Percentiles rank a stretch among this genome's conserved stretches.
Conservation (phyloP, 1,139 yeast species). For the Zygosaccharomyces pseudobailii region DNA sequence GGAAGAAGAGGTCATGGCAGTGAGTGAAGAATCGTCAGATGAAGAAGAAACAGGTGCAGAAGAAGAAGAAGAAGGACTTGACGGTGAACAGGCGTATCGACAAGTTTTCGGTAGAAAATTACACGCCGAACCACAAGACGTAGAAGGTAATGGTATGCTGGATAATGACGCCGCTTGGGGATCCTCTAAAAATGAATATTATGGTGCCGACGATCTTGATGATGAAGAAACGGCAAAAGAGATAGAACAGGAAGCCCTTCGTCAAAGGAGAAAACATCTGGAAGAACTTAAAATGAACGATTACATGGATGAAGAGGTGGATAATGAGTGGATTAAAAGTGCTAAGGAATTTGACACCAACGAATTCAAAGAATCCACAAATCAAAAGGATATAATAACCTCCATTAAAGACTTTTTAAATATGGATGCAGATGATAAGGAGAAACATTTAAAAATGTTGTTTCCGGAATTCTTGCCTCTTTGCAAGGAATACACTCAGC, state of each 20-base stretch:
- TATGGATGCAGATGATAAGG: slow-evolving; percentile 41
- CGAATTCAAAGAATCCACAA: slow-evolving; percentile 37
- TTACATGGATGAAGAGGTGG: slow-evolving; percentile 75
- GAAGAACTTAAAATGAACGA: slow-evolving; percentile 78
- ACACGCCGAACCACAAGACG: slow-evolving; percentile 37
- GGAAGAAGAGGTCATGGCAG: slow-evolving; percentile 46
- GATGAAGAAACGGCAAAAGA: slow-evolving; percentile 74
- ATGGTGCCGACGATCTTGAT: slow-evolving; percentile 73
- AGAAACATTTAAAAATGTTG: slow-evolving; percentile 47
- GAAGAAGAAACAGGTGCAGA: slow-evolving; percentile 45
- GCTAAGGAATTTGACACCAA: slow-evolving; percentile 39
- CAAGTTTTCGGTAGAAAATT: slow-evolving; percentile 37
- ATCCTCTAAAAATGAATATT: slow-evolving; percentile 61
- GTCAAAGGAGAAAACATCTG: slow-evolving; percentile 81
- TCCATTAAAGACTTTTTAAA: slow-evolving; percentile 32
- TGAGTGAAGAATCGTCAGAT: slow-evolving; percentile 29
- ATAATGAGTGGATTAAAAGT: slow-evolving; percentile 61
- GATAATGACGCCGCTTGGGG: slow-evolving; percentile 80
- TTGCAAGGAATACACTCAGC: slow-evolving; percentile 53
- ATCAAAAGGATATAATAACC: slow-evolving; percentile 31
- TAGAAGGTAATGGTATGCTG: slow-evolving; percentile 44
- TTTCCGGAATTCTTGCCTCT: slow-evolving; percentile 86
- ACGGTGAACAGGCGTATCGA: slow-evolving; percentile 39
- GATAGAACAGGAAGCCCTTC: slow-evolving; percentile 83
- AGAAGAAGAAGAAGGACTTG: slow-evolving; percentile 45